Base-by-base conservation (phyloP, 2,329 filamentous ascomycete species). In the Fusarium annulatum region DNA sequence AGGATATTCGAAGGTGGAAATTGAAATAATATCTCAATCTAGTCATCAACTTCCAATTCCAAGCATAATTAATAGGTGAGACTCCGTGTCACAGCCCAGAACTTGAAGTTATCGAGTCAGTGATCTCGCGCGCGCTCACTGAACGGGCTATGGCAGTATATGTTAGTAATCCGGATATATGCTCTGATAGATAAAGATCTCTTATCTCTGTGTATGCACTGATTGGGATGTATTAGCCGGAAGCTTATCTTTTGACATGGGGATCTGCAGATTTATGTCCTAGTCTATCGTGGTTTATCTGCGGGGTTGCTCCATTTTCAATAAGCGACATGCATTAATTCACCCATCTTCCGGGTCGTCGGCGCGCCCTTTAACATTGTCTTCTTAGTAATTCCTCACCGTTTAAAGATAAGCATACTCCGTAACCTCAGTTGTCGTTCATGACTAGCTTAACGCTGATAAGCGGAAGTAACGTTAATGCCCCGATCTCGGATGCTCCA, bases 101-200 rank as follows among this genome's bases (percentile, higher is more conserved):
- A 43, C 41, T 43, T 2, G 7, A 26, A 26, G 26, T 26, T 26
- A 26, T 26, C 26, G 26, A 26, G 5, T 26, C 26, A 5, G 26
- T 26, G 26, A 26, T 30, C 30, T 23, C 9, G 41, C 3, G 9
- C 7, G 3, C 6, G 4, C 16, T 28, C 5, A 3, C 19, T 9
- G 9, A 1, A 4, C 8, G 8, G 8, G 7, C 43, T 28, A 12
- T 19, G 1, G 1, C 1, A 42, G 14, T 1, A 28, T 8, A 11
- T 16, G 3, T 33, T 14, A 18, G 7, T 3, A 33, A 51, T 23
- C 21, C 28, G 15, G 15, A 33, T 51, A 18, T 51, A 51, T 18
- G 1, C 7, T 23, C 3, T 14, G 5, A 23, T 18, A 0, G 28
- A 33, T 33, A 51, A 23, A 18, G 15, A 18, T 18, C 3, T 33